Evolutionary conservation across 2,329 filamentous ascomycete genomes (phyloP).

Genomic region (Metarhizium guizhouense): DNA sequence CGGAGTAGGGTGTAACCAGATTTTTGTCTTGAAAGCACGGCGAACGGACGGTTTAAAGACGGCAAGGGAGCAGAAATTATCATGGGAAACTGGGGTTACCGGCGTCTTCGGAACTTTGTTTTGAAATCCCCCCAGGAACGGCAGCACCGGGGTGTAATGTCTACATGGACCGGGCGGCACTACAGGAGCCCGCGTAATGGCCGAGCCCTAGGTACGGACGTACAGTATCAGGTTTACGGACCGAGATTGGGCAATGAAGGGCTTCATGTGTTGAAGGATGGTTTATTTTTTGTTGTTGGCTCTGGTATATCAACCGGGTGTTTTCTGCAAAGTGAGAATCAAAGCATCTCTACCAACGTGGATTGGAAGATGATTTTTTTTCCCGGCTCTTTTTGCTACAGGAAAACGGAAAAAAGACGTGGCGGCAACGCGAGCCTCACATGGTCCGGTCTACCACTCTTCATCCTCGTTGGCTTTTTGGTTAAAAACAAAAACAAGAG

Average conservation of each 20-base stretch:
- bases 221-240: not conserved
- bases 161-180: not conserved
- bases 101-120: slow-evolving; percentile 1
- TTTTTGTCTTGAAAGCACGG: slow-evolving; percentile 1
- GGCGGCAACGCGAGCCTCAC: slow-evolving; percentile 3
- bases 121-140: not conserved
- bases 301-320: not conserved
- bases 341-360: not conserved
- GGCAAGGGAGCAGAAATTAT: not conserved
- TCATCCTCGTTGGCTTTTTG: not conserved
- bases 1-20: not conserved
- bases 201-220: not conserved
- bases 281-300: not conserved
- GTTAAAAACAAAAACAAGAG: not conserved
- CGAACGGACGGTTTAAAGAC: slow-evolving; percentile 1
- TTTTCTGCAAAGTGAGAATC: not conserved
- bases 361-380: not conserved
- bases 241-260: not conserved
- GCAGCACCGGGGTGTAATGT: not conserved
- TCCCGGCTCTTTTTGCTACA: not conserved
- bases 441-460: not conserved
- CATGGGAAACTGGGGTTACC: not conserved
- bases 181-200: not conserved
- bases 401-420: not conserved
- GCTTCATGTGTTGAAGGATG: not conserved